Conservation (phyloP, 768 basidiomycete species). For the Mycena vitilis region DNA sequence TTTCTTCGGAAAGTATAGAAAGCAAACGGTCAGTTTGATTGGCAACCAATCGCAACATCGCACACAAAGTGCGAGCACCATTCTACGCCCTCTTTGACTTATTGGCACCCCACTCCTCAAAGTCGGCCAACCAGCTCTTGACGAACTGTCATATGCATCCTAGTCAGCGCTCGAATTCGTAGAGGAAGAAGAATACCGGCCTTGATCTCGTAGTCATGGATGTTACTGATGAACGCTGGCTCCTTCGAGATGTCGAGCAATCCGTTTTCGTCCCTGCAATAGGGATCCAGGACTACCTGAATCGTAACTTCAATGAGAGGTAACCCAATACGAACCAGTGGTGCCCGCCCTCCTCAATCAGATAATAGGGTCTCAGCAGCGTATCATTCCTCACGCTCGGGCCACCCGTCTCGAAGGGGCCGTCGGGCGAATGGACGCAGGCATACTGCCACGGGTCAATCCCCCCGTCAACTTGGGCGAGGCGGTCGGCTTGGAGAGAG, state of each 20-base stretch:
- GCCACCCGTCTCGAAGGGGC: not conserved
- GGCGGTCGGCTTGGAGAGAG: constrained; percentile 23
- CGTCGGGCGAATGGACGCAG: constrained; percentile 32
- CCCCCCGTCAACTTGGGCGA: constrained; percentile 30
- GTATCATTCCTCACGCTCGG: constrained; percentile 9
- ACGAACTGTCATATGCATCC: constrained; percentile 21
- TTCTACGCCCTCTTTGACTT: too few species aligned
- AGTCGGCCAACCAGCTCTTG: constrained; percentile 30
- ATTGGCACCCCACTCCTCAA: not conserved
- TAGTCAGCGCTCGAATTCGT: not conserved
- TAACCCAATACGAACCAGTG: constrained; percentile 18
- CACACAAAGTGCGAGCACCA: too few species aligned
- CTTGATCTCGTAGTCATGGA: constrained; percentile 29
- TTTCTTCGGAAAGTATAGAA: too few species aligned
- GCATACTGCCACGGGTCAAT: constrained; percentile 34
- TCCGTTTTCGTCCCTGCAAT: constrained; percentile 29
- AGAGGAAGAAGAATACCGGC: constrained; percentile 1
- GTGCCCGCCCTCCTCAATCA: constrained; percentile 31
- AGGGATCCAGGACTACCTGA: not conserved
- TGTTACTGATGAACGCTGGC: constrained; percentile 28
- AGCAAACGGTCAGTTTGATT: too few species aligned
- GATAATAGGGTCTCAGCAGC: constrained; percentile 30
- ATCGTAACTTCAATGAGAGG: not conserved
- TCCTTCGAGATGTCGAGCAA: constrained; percentile 25
- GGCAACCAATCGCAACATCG: too few species aligned